Evolutionary conservation across 2,329 filamentous ascomycete species (phyloP).

Genomic region (Ascochyta pisi): DNA sequence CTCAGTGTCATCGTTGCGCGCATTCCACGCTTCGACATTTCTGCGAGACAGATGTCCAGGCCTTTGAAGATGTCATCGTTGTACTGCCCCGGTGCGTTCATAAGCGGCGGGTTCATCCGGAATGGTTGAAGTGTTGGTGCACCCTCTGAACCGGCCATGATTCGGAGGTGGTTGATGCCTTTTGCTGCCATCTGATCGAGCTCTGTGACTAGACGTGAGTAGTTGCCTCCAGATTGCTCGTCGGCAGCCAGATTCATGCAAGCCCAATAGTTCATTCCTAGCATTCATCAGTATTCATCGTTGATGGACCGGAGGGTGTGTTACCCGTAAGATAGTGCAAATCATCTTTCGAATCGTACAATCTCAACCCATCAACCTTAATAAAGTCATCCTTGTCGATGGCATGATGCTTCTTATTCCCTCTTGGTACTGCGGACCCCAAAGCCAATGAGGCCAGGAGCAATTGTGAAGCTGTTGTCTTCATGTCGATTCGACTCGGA

Average conservation of each 20-base stretch:
- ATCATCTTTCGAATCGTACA: constrained; percentile 44
- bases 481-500: constrained; percentile 18
- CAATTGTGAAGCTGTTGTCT: constrained; percentile 12
- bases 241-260: constrained; percentile 51
- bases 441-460: constrained; percentile 23
- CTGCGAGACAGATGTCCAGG: constrained; percentile 48
- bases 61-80: constrained; percentile 49
- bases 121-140: constrained; percentile 49
- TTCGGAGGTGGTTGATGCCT: constrained; percentile 50
- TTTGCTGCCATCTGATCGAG: constrained; percentile 51
- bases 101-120: constrained; percentile 49
- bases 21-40: constrained; percentile 51
- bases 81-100: constrained; percentile 47
- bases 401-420: constrained; percentile 13
- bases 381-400: constrained; percentile 46
- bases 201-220: constrained; percentile 47
- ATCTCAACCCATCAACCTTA: constrained; percentile 41
- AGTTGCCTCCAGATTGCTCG: constrained; percentile 45
- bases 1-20: constrained; percentile 51
- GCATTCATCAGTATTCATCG: neutral
- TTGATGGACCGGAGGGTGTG: too few relatives aligned
- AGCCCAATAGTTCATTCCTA: constrained; percentile 51
- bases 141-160: constrained; percentile 51
- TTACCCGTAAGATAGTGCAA: constrained; percentile 47
- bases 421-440: constrained; percentile 13